phyloP scores from a whole-genome alignment of 75 land plant species.

The Selaginella tamariscina region DNA sequence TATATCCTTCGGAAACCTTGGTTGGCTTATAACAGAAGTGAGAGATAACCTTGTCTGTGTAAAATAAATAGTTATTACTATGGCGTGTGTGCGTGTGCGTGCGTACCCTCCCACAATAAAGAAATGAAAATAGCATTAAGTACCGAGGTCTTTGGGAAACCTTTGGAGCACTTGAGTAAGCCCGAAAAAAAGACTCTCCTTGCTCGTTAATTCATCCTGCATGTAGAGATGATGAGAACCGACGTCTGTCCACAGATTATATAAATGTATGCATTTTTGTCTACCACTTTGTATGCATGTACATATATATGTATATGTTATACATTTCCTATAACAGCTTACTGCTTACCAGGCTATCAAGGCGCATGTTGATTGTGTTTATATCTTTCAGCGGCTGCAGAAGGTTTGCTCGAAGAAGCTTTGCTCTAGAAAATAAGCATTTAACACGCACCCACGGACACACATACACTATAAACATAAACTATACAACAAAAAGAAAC shows the following conservation, averaged over 20 bases:
- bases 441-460: neutral
- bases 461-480: neutral
- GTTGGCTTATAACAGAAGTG: conserved; percentile 81
- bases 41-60: conserved; percentile 69
- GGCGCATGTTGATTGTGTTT: conserved; percentile 81
- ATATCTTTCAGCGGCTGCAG: conserved; percentile 92
- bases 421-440: conserved; percentile 38
- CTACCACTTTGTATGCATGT: no score
- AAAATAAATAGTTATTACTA: neutral
- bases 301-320: no score
- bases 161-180: conserved; percentile 70
- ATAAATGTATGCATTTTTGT: no score
- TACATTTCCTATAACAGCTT: neutral
- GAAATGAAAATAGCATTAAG: neutral
- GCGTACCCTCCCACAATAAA: no score
- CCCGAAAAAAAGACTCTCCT: conserved; percentile 87
- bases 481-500: conserved; percentile 1
- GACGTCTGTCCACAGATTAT: no score
- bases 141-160: conserved; percentile 95
- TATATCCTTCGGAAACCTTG: conserved; percentile 39
- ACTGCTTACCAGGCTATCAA: conserved; percentile 69
- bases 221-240: neutral
- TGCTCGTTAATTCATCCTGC: conserved; percentile 82
- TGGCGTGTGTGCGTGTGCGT: no score
- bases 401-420: conserved; percentile 89